Base-by-base conservation (phyloP, 2,329 filamentous ascomycete genomes). In the Aspergillus glaucus region DNA sequence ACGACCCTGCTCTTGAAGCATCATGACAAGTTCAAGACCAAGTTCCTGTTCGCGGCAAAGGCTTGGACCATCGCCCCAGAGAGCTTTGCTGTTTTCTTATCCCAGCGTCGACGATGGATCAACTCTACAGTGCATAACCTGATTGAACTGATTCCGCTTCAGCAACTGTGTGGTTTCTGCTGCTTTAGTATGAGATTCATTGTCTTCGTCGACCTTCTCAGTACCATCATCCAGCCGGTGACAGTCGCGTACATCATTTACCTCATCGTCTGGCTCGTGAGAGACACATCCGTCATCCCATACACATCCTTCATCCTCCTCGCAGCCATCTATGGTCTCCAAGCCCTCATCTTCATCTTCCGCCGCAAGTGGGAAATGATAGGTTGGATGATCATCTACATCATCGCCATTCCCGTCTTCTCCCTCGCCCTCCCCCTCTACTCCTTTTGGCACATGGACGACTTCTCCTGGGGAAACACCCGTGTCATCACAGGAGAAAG, bases 101-200 rank as follows among this genome's bases (percentile, higher is more conserved):
- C 93, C 22, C 93, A 98, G 74, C 89, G 93, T 78, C 92, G 93
- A 77, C 88, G 93, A 67, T 98, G 93, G 93, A 98, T 98, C 73
- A 98, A 98, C 78, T 96, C 91, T 49, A 98, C 93, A 0, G 88
- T 98, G 45, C 93, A 98, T 79, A 98, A 98, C 69, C 78, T 98
- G 54, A 87, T 94, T 55, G 93, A 98, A 69, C 85, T 98, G 53
- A 92, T 97, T 54, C 91, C 92, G 5, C 78, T 98, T 70, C 83
- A 87, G 53, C 88, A 97, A 68, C 86, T 98, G 45, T 98, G 93
- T 70, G 93, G 93, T 73, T 98, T 98, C 85, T 98, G 93, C 79
- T 98, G 93, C 74, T 98, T 98, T 78, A 94, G 88, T 71, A 98
- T 98, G 93, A 86, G 93, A 62, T 98, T 98, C 71, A 81, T 98